These are phyloP conservation scores for Aspergillus hiratsukae DNA, from an alignment of 2,329 filamentous ascomycete genomes.

Conservation along the genomic window DNA sequence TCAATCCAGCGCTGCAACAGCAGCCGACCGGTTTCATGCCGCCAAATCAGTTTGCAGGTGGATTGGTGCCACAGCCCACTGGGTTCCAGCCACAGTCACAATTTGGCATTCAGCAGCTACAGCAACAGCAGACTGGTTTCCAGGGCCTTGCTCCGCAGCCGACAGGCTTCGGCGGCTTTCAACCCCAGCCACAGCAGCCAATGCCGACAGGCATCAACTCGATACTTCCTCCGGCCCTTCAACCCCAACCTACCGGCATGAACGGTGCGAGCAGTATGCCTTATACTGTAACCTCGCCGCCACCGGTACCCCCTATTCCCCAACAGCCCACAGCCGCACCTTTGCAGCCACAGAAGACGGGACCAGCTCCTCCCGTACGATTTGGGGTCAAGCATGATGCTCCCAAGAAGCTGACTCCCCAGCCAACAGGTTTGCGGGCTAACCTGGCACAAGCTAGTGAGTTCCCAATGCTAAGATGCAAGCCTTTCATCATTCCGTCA, in stretches of 20 bases:
- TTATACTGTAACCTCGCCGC: constrained; percentile 48
- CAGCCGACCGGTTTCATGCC: constrained; percentile 62
- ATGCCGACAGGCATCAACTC: constrained; percentile 46
- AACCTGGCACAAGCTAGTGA: constrained; percentile 95
- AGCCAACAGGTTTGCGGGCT: constrained; percentile 83
- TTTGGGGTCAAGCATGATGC: constrained; percentile 73
- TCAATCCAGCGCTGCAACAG: constrained; percentile 56
- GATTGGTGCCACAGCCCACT: constrained; percentile 44
- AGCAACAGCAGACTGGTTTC: constrained; percentile 50
- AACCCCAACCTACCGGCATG: constrained; percentile 47
- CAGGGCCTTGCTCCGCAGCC: constrained; percentile 47
- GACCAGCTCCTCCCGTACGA: constrained; percentile 78
- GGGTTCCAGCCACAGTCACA: constrained; percentile 43
- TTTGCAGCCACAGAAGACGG: constrained; percentile 72
- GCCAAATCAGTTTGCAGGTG: constrained; percentile 37
- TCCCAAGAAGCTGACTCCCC: constrained; percentile 72
- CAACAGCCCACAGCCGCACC: constrained; percentile 58
- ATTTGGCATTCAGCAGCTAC: constrained; percentile 44
- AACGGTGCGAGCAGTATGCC: constrained; percentile 47
- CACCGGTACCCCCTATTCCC: constrained; percentile 54
- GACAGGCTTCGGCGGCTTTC: constrained; percentile 49
- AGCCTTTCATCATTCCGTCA: background rate
- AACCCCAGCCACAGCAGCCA: constrained; percentile 47
- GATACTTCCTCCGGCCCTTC: constrained; percentile 51
- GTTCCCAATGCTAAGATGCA: constrained; percentile 41